These are phyloP conservation scores for Hymenoscyphus salicellus DNA, from an alignment of 2,329 filamentous ascomycete genomes.

Conservation along the genomic window DNA sequence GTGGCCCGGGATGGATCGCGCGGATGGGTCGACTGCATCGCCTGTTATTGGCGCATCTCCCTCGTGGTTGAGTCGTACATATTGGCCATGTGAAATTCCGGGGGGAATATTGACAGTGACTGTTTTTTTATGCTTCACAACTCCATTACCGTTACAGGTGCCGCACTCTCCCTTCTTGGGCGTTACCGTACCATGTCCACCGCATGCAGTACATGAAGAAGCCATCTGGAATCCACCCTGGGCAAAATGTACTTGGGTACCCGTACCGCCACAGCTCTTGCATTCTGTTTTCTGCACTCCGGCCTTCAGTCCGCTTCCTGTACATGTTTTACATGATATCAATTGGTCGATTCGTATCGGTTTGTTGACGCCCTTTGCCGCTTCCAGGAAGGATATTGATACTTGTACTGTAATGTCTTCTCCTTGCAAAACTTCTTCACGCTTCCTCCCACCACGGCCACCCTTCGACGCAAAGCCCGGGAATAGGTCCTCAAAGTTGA, in stretches of 20 bases:
- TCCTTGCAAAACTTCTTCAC: constrained; percentile 78
- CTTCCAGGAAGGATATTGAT: constrained; percentile 92
- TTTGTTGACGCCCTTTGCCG: constrained; percentile 85
- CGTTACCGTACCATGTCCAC: constrained; percentile 71
- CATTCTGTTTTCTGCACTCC: constrained; percentile 73
- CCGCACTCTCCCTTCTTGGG: constrained; percentile 79
- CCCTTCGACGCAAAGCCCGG: constrained; percentile 67
- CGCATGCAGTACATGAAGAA: constrained; percentile 75
- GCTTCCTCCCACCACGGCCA: constrained; percentile 49
- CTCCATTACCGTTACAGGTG: constrained; percentile 77
- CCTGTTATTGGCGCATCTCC: constrained; percentile 84
- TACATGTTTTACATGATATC: constrained; percentile 76
- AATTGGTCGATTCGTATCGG: constrained; percentile 84
- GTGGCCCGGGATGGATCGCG: constrained; percentile 73
- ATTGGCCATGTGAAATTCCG: constrained; percentile 96
- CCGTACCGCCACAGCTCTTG: constrained; percentile 79
- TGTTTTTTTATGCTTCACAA: constrained; percentile 76
- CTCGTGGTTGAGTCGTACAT: constrained; percentile 77
- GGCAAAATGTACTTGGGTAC: constrained; percentile 83
- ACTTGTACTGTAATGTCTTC: constrained; percentile 95
- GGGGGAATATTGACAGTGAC: constrained; percentile 89
- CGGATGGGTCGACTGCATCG: constrained; percentile 59
- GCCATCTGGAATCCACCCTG: constrained; percentile 77
- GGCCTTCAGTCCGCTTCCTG: constrained; percentile 78
- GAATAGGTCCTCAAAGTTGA: constrained; percentile 96